Evolutionary conservation across 106 monocot genomes (phyloP).

Genomic region (Dendrobium nobile): DNA sequence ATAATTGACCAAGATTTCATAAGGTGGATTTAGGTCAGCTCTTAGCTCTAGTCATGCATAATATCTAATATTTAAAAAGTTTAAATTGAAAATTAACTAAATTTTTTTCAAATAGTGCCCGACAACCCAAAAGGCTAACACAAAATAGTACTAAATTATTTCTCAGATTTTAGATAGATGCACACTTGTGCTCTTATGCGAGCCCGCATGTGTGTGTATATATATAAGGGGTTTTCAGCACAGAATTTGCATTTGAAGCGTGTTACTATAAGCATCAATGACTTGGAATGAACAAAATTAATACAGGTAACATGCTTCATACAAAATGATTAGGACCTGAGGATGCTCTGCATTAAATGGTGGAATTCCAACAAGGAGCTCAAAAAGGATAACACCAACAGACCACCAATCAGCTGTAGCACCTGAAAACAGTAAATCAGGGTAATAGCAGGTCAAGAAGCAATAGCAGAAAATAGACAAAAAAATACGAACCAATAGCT

Average conservation of each 20-base stretch:
- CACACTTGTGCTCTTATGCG: neutral
- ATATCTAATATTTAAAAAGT: too few species aligned
- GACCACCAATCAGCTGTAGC: conserved; percentile 99
- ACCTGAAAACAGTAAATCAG: conserved; percentile 37
- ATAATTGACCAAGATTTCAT: neutral
- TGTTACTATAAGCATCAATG: neutral
- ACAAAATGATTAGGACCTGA: conserved; percentile 41
- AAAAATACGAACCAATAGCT: neutral
- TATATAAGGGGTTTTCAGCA: neutral
- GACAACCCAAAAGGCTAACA: neutral
- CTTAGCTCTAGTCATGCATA: neutral
- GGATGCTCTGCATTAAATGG: conserved; percentile 99
- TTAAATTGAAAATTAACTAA: too few species aligned
- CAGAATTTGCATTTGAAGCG: too few species aligned
- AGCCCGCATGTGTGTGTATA: neutral
- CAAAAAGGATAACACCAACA: conserved; percentile 97
- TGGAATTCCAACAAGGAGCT: conserved; percentile 98
- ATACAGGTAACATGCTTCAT: neutral
- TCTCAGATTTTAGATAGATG: neutral
- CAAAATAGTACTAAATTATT: neutral
- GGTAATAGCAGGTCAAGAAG: neutral
- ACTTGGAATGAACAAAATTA: neutral
- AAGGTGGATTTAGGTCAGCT: neutral
- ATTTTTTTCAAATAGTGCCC: neutral
- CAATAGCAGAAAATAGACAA: conserved; percentile 1